Base-by-base conservation (phyloP, 805 yeast genomes). In the Zygotorulaspora florentina region DNA sequence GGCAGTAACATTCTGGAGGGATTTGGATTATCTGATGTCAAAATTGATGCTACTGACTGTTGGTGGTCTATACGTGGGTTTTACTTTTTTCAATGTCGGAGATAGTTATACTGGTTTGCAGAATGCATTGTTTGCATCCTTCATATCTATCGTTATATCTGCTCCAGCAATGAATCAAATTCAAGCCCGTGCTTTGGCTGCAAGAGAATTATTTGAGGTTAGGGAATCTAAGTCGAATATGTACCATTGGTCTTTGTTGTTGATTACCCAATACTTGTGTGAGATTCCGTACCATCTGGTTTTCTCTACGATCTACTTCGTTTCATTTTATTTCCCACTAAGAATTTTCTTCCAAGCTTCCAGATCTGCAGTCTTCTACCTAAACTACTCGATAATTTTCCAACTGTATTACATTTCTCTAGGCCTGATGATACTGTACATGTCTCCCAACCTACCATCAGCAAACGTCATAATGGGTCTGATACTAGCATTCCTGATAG, bases 221-320 rank as follows among this genome's bases (percentile, higher is more conserved):
- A 74, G 91, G 57, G 91, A 85, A 59, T 72, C 79, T 16, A 75
- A 80, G 47, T 80, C 87, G 3, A 83, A 83, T 58, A 85, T 86
- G 34, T 85, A 80, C 69, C 84, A 81, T 56, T 85, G 90, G 90
- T 70, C 80, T 23, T 64, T 75, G 34, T 63, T 85, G 64, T 57
- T 82, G 39, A 40, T 81, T 15, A 64, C 83, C 5, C 81, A 81
- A 55, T 70, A 70, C 50, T 34, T 78, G 15, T 72, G 72, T 48
- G 91, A 85, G 60, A 54, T 81, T 16, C 88, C 89, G 2, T 85
- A 79, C 66, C 74, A 74, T 45, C 54, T 73, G 29, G 47, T 75
- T 31, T 67, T 71, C 54, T 67, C 75, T 10, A 76, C 85, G 8
- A 39, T 84, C 20, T 74, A 76, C 40, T 82, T 68, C 62, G 72